These are phyloP conservation scores for Trichosporon inkin DNA, from an alignment of 1,284 basidiomycete species.

Conservation along the genomic window DNA sequence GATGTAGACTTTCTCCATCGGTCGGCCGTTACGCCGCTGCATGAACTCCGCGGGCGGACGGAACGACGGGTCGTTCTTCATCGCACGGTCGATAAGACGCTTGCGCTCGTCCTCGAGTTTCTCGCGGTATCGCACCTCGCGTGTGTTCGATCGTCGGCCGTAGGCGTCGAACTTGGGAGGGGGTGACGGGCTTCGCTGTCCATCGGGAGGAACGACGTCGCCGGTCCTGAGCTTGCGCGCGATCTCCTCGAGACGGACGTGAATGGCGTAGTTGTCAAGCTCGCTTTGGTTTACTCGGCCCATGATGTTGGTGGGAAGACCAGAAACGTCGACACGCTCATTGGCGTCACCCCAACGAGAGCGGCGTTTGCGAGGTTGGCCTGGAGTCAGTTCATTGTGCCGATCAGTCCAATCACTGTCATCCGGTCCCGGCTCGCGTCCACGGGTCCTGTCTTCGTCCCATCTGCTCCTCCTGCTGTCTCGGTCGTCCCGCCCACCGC, in stretches of 20 bases:
- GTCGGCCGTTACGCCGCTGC: constrained; percentile 81
- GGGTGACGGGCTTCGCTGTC: constrained; percentile 90
- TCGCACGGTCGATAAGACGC: constrained; percentile 85
- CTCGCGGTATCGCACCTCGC: constrained; percentile 95
- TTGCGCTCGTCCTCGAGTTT: constrained; percentile 97
- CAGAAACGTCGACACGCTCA: constrained; percentile 74
- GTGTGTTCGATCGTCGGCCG: constrained; percentile 94
- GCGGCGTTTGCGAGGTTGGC: constrained; percentile 82
- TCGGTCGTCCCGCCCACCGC: constrained; percentile 21
- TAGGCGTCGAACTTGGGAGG: constrained; percentile 96
- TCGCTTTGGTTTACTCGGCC: constrained; percentile 87
- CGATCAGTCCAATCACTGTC: constrained; percentile 34
- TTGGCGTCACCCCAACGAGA: constrained; percentile 91
- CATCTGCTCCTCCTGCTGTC: constrained; percentile 29
- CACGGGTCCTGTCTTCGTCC: constrained; percentile 27
- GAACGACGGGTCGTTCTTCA: constrained; percentile 97
- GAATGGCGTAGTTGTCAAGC: constrained; percentile 92
- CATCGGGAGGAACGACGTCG: constrained; percentile 92
- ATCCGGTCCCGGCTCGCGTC: constrained; percentile 27
- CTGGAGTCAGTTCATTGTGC: constrained; percentile 46
- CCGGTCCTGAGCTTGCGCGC: constrained; percentile 88
- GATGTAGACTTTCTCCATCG: constrained; percentile 97
- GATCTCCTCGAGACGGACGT: constrained; percentile 93
- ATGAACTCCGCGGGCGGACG: constrained; percentile 80
- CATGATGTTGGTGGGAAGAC: constrained; percentile 84